Evolutionary conservation across 257 asterid genomes (phyloP), one percentile per base, ranked within the genome.

Genomic region (Voacanga thouarsii): DNA sequence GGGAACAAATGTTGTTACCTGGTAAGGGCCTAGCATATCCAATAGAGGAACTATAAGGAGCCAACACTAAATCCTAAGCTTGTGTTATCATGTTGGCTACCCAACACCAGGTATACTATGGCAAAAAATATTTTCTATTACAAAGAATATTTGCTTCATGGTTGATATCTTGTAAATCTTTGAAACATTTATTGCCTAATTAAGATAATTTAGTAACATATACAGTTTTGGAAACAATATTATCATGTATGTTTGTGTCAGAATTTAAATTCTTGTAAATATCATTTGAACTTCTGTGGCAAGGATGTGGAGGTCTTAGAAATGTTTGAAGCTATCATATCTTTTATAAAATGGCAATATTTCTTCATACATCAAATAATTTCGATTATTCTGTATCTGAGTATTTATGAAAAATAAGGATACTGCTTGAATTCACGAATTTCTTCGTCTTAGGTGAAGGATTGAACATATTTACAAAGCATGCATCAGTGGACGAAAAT

Each of bases 61-160:
- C 49, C 65, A 72, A 30, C 65, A 28, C 5, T 49, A 30, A 65
- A 53, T 21, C 56, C 65, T 65, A n/a, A 24, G 75, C 57, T 45
- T 45, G 12, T 23, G 8, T 55, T 53, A 55, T 6, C 77, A 2
- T 19, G 65, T 53, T 72, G 44, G 64, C 19, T 11, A 14, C 68
- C 51, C 56, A 21, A n/a, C n/a, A n/a, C 57, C 50, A 61, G 70
- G 70, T 57, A 74, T 23, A 74, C 30, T 50, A 39, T 74, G 23
- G n/a, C 57, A 28, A 41, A 28, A 15, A 51, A 0, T 12, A 57
- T 39, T 28, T 28, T 66, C 30, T 51, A 39, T 74, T 39, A 41
- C 57, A 28, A 41, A 28, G n/a, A 51, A 0, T 12, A 57, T 39
- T 28, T 28, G 77, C 2, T 33, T 33, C 37, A 33, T 1, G 37